A percentile compares a stretch with the other conserved stretches of the same genome.
These are phyloP conservation scores for Heritiera fomes DNA, from an alignment of 345 rosid species.

Conservation along the genomic window DNA sequence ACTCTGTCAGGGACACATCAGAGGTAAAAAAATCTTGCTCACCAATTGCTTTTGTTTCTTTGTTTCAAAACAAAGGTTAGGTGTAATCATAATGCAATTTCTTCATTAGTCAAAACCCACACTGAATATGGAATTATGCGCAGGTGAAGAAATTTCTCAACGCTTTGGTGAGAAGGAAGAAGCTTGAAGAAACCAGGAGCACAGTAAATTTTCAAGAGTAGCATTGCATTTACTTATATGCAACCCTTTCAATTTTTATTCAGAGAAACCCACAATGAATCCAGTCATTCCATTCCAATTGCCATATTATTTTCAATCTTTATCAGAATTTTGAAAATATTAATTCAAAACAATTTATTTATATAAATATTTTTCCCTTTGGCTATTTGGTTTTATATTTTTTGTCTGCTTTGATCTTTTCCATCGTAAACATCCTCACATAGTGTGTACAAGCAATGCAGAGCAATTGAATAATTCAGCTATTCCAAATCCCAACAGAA, in stretches of 20 bases:
- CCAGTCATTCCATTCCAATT: not conserved
- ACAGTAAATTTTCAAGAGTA: not conserved
- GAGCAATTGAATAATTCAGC: no score
- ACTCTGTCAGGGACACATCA: constrained; percentile 74
- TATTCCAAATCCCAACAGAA: no score
- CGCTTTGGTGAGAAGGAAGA: constrained; percentile 65
- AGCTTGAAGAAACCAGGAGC: constrained; percentile 7
- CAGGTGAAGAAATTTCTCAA: constrained; percentile 89
- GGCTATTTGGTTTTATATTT: not conserved
- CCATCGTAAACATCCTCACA: no score
- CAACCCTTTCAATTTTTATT: no score
- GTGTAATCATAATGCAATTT: not conserved
- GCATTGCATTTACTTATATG: not conserved
- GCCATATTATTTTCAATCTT: not conserved
- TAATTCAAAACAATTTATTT: no score
- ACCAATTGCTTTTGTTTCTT: not conserved
- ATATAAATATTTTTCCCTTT: not conserved
- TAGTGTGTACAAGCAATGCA: no score
- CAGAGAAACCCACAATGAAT: not conserved
- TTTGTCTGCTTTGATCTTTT: no score
- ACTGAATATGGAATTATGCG: constrained; percentile 6
- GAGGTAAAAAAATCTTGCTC: constrained; percentile 49
- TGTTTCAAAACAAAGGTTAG: not conserved
- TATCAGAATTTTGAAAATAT: not conserved
- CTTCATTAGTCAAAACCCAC: not conserved